Percentiles rank a stretch among this genome's conserved stretches.
These are phyloP conservation scores for Diutina siamensis DNA, from an alignment of 1,139 yeast species.

Conservation along the genomic window DNA sequence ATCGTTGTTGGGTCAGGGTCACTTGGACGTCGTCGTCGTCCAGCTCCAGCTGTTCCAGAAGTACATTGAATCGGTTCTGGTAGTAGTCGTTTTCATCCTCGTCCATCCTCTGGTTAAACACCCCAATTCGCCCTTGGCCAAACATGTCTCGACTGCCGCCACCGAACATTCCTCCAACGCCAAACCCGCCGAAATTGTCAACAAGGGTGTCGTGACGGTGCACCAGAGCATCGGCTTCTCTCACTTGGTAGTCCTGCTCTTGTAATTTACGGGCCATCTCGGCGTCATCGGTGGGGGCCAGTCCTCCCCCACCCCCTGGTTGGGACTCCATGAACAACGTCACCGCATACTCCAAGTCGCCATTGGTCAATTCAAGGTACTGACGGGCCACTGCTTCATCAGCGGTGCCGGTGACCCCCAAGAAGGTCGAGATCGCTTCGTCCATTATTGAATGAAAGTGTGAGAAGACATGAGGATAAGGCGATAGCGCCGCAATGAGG, in stretches of 20 bases:
- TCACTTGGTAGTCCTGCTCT: constrained; percentile 45
- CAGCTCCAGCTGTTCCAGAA: not conserved
- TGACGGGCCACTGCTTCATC: constrained; percentile 64
- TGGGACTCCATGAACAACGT: constrained; percentile 63
- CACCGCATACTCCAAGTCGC: constrained; percentile 76
- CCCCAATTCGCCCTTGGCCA: constrained; percentile 30
- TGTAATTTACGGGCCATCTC: constrained; percentile 56
- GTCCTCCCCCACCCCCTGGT: constrained; percentile 11
- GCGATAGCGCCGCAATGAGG: no score
- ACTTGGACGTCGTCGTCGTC: constrained; percentile 7
- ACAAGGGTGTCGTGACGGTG: constrained; percentile 75
- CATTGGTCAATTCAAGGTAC: constrained; percentile 70
- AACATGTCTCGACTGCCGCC: constrained; percentile 21
- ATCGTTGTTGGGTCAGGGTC: constrained; percentile 53
- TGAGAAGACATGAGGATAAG: no score
- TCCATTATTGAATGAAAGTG: no score
- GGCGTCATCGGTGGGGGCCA: constrained; percentile 33
- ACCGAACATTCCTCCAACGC: not conserved
- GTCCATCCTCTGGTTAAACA: constrained; percentile 33
- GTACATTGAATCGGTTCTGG: not conserved
- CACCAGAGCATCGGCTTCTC: constrained; percentile 67
- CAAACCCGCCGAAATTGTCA: constrained; percentile 14
- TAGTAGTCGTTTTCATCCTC: constrained; percentile 16
- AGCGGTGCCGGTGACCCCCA: constrained; percentile 73
- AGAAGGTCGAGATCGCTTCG: constrained; percentile 57